Evolutionary conservation across 1,284 basidiomycete species (phyloP).

Genomic region (Trichosporon sp.): DNA sequence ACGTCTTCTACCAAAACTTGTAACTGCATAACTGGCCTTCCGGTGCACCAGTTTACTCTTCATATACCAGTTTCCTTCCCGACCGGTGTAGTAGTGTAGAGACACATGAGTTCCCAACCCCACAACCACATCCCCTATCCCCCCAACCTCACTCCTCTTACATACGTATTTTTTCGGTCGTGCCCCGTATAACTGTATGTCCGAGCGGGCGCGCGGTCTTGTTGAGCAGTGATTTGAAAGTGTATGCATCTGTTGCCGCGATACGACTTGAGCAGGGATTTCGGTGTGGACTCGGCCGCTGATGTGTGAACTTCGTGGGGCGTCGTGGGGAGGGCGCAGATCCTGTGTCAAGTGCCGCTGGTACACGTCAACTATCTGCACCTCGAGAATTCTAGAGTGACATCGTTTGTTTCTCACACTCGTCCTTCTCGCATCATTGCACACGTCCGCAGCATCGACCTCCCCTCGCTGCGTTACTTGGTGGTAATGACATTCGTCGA

Average conservation of each 20-base stretch:
- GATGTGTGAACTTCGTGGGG: no score
- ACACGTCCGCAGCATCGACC: no score
- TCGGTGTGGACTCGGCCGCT: not conserved
- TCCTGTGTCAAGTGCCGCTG: not conserved
- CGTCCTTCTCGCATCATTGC: no score
- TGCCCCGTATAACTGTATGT: conserved; percentile 31
- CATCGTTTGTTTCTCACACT: no score
- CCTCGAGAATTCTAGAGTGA: no score
- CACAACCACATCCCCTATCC: conserved; percentile 1
- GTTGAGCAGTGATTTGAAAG: conserved; percentile 37
- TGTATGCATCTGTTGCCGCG: conserved; percentile 37
- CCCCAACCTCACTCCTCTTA: conserved; percentile 15
- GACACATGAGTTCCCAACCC: conserved; percentile 24
- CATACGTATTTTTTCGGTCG: conserved; percentile 31
- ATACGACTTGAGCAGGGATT: not conserved
- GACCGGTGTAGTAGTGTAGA: conserved; percentile 29
- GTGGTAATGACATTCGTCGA: no score
- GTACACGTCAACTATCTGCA: no score
- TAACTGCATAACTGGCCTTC: conserved; percentile 26
- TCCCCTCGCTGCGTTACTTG: no score
- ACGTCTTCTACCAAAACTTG: conserved; percentile 23
- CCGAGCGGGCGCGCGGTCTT: conserved; percentile 34
- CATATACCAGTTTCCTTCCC: conserved; percentile 24
- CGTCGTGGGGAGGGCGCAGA: not conserved
- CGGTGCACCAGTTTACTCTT: conserved; percentile 22